These are phyloP conservation scores for Pistacia vera DNA, from an alignment of 345 rosid genomes.

Conservation along the genomic window DNA sequence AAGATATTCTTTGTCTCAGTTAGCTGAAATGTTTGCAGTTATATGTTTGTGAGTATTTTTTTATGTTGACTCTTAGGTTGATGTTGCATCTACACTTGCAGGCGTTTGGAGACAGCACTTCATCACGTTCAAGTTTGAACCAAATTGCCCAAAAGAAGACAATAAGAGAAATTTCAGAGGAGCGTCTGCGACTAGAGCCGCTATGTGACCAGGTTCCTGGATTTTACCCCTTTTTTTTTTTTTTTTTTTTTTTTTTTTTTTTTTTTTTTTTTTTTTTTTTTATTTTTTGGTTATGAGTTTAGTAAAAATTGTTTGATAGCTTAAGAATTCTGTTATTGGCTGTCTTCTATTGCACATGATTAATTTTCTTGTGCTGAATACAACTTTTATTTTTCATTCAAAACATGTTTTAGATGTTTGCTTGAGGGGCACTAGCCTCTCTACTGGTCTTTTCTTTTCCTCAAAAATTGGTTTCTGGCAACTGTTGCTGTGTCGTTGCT, in stretches of 20 bases:
- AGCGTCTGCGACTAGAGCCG: conserved; percentile 68
- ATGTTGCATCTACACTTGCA: conserved; percentile 28
- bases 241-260: too few species aligned
- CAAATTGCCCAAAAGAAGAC: conserved; percentile 37
- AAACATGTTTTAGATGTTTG: neutral
- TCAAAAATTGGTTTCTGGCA: neutral
- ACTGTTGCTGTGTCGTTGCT: neutral
- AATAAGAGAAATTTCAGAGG: conserved; percentile 55
- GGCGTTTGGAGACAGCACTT: conserved; percentile 38
- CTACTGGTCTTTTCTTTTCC: too few species aligned
- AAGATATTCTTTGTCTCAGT: conserved; percentile 22
- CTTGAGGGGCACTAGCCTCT: neutral
- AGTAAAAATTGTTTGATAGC: conserved; percentile 15
- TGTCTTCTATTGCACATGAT: neutral
- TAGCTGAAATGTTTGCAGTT: conserved; percentile 3
- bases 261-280: too few species aligned
- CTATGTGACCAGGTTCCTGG: conserved; percentile 68
- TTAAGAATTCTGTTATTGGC: neutral
- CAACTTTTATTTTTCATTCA: neutral
- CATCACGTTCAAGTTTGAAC: conserved; percentile 22
- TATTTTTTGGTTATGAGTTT: neutral
- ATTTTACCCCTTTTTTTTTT: too few species aligned
- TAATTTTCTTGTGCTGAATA: neutral
- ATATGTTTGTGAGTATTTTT: neutral
- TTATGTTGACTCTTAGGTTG: neutral